Evolutionary conservation across 2,329 filamentous ascomycete genomes (phyloP), one percentile per base, ranked within the genome.

Genomic region (Paramyrothecium roridum): DNA sequence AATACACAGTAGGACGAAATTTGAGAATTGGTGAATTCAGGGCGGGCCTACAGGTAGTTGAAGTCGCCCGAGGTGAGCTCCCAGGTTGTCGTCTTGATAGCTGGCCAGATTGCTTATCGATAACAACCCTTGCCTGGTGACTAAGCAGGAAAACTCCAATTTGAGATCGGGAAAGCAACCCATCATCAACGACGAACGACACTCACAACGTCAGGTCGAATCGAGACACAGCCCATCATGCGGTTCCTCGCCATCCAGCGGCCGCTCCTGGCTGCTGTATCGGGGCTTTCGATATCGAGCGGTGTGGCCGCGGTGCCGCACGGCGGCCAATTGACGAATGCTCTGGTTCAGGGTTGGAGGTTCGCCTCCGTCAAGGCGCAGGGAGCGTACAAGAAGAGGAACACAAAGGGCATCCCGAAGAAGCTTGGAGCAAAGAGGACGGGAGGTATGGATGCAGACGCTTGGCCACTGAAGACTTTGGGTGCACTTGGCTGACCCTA

Each of bases 391-490:
- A 96, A 89, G 66, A 69, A 84, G 63, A 78, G 77, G 64, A 77
- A 78, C 65, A 82, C 84, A 72, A 80, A 79, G 69, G 83, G 82
- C 22, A 79, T 84, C 57, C 78, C 82, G 30, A 96, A 96, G 78
- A 91, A 96, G 71, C 78, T 99, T 63, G 95, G 95, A 63, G 93
- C 93, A 6, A 99, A 99, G 81, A 91, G 93, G 74, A 88, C 88
- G 19, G 91, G 90, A 73, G 93, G 90, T 90, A 79, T 47, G 84
- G 77, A n/a, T n/a, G 37, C 17, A 19, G 13, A 48, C 43, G 19
- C 30, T 21, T 30, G 23, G 17, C 40, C 3, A 20, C 17, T n/a
- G 11, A 21, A 52, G 50, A 50, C 43, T 52, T 30, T 37, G 37
- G 26, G 43, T 30, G 22, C 33, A 50, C 30, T 34, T 48, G 19